Conservation (phyloP, 345 rosid genomes). For the Brassica rapa region DNA sequence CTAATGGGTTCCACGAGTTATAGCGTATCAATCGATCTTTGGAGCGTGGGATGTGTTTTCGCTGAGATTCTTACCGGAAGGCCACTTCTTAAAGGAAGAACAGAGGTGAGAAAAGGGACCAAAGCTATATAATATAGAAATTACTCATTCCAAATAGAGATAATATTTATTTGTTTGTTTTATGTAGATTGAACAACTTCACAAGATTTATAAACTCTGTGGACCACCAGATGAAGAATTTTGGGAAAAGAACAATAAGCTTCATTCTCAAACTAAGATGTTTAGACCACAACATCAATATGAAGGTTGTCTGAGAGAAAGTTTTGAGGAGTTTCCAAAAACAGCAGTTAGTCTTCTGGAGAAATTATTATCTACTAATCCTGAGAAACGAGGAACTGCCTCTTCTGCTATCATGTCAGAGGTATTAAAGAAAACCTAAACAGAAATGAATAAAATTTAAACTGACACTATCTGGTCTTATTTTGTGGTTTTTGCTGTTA, state of each 20-base stretch:
- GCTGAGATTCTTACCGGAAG: constrained; percentile 65
- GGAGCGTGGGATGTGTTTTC: constrained; percentile 85
- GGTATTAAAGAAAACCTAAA: constrained; percentile 37
- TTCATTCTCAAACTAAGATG: constrained; percentile 61
- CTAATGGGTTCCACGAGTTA: constrained; percentile 77
- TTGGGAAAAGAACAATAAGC: constrained; percentile 56
- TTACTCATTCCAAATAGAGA: neutral
- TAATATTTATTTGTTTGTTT: neutral
- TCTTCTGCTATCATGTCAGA: constrained; percentile 66
- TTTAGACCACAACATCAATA: constrained; percentile 66
- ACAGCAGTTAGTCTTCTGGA: constrained; percentile 55
- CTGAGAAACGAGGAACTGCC: constrained; percentile 71
- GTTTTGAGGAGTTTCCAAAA: constrained; percentile 55
- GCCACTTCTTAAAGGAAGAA: constrained; percentile 81
- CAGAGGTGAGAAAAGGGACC: constrained; percentile 37
- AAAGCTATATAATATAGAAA: neutral
- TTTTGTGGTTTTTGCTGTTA: neutral
- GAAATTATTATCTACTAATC: constrained; percentile 60
- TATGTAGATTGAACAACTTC: constrained; percentile 73
- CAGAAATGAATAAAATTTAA: neutral
- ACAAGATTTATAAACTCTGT: constrained; percentile 72
- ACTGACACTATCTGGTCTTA: neutral
- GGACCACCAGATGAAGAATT: constrained; percentile 73
- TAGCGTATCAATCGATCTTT: constrained; percentile 64
- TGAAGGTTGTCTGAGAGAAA: constrained; percentile 54